A percentile compares a stretch with the other conserved stretches of the same genome.
phyloP scores from a whole-genome alignment of 2,329 filamentous ascomycete genomes.

The Penicillium brasilianum region DNA sequence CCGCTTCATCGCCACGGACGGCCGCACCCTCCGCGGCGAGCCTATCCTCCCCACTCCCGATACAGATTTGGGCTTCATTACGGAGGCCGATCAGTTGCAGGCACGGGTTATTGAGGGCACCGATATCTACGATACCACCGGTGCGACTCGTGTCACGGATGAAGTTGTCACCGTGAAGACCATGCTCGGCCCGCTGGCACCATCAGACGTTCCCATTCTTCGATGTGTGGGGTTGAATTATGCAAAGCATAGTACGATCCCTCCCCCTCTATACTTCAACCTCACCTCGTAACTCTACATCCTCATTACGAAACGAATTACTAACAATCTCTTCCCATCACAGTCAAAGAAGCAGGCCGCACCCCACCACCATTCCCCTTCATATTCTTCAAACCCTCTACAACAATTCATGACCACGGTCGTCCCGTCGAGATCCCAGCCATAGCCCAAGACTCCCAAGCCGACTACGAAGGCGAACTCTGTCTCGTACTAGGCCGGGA shows the following conservation, averaged over 20 bases:
- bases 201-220: slow-evolving; percentile 60
- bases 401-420: slow-evolving; percentile 64
- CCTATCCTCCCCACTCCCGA: slow-evolving; percentile 51
- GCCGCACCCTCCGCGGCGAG: slow-evolving; percentile 57
- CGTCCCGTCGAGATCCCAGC: slow-evolving; percentile 66
- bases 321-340: not conserved
- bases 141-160: slow-evolving; percentile 57
- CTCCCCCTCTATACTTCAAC: slow-evolving; percentile 1
- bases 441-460: slow-evolving; percentile 65
- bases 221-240: slow-evolving; percentile 67
- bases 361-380: slow-evolving; percentile 65
- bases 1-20: slow-evolving; percentile 60
- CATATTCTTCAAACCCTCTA: slow-evolving; percentile 71
- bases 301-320: too few species aligned
- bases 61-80: slow-evolving; percentile 55
- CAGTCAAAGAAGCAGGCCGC: slow-evolving; percentile 59
- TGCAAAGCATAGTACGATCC: slow-evolving; percentile 57
- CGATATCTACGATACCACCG: slow-evolving; percentile 56
- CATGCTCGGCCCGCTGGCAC: slow-evolving; percentile 59
- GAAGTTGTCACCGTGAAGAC: slow-evolving; percentile 60
- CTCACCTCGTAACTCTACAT: too few species aligned
- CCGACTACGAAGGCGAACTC: slow-evolving; percentile 77
- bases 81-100: slow-evolving; percentile 54
- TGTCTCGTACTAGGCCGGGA: slow-evolving; percentile 59
- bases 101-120: slow-evolving; percentile 59